Evolutionary conservation across 2,329 filamentous ascomycete species (phyloP), one percentile per base, ranked within the genome.

Genomic region (Microascus cirrosus): DNA sequence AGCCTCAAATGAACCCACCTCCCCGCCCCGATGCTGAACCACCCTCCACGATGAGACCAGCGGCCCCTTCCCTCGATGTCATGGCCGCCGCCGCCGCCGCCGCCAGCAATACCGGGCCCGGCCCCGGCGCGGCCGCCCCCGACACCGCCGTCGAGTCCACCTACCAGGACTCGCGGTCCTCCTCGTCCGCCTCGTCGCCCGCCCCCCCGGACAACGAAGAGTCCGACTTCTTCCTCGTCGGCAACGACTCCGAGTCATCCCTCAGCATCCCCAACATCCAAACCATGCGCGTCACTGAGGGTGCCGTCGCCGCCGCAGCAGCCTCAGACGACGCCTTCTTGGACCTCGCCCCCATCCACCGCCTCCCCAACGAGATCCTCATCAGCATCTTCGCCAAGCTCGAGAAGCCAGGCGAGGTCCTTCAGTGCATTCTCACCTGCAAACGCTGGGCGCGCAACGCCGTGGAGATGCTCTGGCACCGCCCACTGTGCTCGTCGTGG

Each of bases 221-320:
- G 73, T 95, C 91, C 64, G 93, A 96, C 73, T 96, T 94, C 72
- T 94, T 94, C 71, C 86, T 88, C 69, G 82, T 81, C 59, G 86
- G 88, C 65, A 96, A 96, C 74, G 93, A 96, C 74, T 96, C 93
- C 3, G 83, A 94, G 69, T 96, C 93, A 1, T 96, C 93, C 1
- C 81, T 96, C 59, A 91, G 90, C 57, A 83, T 90, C 36, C 87
- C 88, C 53, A 87, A 87, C 60, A 80, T 90, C 60, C 85, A 85
- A 67, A 87, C 90, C 66, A 87, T 85, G 81, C 85, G 80, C 68
- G 83, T 83, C 62, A 34, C 28, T 48, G 55, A 57, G 32, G 35
- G 48, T 20, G 34, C 32, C 34, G 34, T 34, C 12, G 25, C 24
- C 25, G 15, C 32, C 80, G 80, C 32, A 6, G 24, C 12, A 12